These are phyloP conservation scores for Leptographium wingfieldii DNA, from an alignment of 2,329 filamentous ascomycete species.

Conservation along the genomic window DNA sequence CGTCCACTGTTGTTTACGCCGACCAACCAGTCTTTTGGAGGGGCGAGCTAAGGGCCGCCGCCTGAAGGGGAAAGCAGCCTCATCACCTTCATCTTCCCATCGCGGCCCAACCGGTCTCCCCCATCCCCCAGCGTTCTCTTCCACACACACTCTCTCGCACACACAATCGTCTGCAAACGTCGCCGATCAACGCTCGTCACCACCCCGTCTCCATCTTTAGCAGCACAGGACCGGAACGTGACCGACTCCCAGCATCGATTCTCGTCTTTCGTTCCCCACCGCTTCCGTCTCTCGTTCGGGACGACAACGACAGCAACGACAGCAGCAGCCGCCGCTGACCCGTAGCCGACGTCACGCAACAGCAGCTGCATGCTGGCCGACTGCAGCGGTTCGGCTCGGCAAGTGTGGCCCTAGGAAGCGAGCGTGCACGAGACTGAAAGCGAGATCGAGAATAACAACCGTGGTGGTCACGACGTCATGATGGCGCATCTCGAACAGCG, in stretches of 20 bases:
- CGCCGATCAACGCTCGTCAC: no score
- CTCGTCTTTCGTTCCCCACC: background rate
- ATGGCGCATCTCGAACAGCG: slow-evolving; percentile 53
- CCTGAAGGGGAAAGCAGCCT: background rate
- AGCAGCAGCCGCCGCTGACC: slow-evolving; percentile 15
- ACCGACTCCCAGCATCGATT: no score
- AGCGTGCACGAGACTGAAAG: slow-evolving; percentile 10
- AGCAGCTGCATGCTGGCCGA: slow-evolving; percentile 36
- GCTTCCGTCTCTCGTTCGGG: background rate
- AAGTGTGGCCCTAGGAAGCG: slow-evolving; percentile 20
- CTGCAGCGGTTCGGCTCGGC: slow-evolving; percentile 30
- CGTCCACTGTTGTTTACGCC: slow-evolving; percentile 1
- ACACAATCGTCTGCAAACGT: no score
- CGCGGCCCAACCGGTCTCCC: background rate
- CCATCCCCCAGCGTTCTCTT: no score
- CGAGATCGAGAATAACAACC: slow-evolving; percentile 1
- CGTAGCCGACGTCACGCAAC: slow-evolving; percentile 30
- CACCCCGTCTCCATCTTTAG: no score
- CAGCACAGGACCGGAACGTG: no score
- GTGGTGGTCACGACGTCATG: slow-evolving; percentile 23
- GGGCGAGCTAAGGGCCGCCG: background rate
- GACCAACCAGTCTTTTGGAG: background rate
- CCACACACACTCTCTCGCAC: no score
- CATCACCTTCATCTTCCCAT: background rate
- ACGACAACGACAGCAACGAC: background rate